A percentile compares a stretch with the other conserved stretches of the same genome.
Conservation (phyloP, 1,284 basidiomycete species). For the Marasmius oreades region DNA sequence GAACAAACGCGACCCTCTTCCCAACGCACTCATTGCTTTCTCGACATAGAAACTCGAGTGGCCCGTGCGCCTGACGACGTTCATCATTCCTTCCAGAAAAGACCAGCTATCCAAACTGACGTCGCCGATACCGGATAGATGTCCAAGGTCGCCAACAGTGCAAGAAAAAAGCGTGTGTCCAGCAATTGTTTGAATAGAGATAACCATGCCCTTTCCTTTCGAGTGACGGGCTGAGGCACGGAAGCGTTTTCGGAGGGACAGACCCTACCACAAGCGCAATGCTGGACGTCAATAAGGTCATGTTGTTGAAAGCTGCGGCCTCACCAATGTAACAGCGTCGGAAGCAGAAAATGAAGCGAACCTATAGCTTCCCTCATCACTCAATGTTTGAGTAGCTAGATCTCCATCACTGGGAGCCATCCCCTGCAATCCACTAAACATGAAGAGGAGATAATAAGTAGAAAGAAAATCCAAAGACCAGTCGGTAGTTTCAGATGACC, state of each 20-base stretch:
- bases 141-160: constrained; percentile 74
- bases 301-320: too few relatives aligned
- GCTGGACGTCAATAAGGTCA: background rate
- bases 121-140: constrained; percentile 60
- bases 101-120: constrained; percentile 78
- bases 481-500: background rate
- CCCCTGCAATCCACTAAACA: constrained; percentile 57
- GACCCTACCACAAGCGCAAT: constrained; percentile 36
- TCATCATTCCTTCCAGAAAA: constrained; percentile 73
- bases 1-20: constrained; percentile 68
- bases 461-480: background rate
- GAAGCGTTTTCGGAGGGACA: constrained; percentile 77
- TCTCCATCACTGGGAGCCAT: constrained; percentile 67
- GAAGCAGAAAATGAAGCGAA: constrained; percentile 71
- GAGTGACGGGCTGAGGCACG: constrained; percentile 65
- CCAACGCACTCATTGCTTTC: constrained; percentile 77
- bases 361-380: constrained; percentile 63
- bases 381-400: constrained; percentile 63
- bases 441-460: background rate
- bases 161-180: constrained; percentile 78
- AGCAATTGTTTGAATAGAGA: constrained; percentile 72
- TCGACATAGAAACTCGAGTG: constrained; percentile 82
- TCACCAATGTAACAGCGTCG: constrained; percentile 70
- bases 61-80: constrained; percentile 73
- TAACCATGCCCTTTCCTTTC: constrained; percentile 74